Evolutionary conservation across 1,139 yeast genomes (phyloP).

Genomic region (Kurtzmaniella natalensis): DNA sequence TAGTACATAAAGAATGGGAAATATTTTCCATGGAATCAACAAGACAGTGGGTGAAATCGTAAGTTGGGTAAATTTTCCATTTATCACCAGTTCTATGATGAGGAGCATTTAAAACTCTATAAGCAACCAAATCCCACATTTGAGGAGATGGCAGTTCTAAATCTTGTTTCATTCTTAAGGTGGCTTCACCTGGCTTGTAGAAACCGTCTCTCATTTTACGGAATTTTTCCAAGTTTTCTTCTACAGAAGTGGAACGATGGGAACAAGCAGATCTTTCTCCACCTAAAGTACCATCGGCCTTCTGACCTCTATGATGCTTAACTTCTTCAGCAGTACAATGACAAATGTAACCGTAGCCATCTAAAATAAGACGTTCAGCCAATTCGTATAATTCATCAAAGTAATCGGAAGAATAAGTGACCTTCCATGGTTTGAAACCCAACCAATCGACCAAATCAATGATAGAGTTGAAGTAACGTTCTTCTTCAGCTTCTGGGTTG

Average conservation of each 20-base stretch:
- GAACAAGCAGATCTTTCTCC: slow-evolving; percentile 84
- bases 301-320: slow-evolving; percentile 83
- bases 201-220: slow-evolving; percentile 88
- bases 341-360: slow-evolving; percentile 83
- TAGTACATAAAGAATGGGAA: slow-evolving; percentile 91
- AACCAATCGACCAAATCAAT: slow-evolving; percentile 85
- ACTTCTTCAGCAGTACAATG: slow-evolving; percentile 93
- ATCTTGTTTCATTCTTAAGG: slow-evolving; percentile 96
- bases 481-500: slow-evolving; percentile 98
- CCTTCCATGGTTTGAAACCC: slow-evolving; percentile 88
- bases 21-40: slow-evolving; percentile 97
- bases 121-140: slow-evolving; percentile 99
- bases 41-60: slow-evolving; percentile 97
- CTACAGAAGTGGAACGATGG: slow-evolving; percentile 66
- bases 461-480: slow-evolving; percentile 80
- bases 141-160: slow-evolving; percentile 90
- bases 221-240: slow-evolving; percentile 74
- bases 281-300: slow-evolving; percentile 88
- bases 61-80: slow-evolving; percentile 98
- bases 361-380: slow-evolving; percentile 72
- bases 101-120: slow-evolving; percentile 85
- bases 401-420: slow-evolving; percentile 95
- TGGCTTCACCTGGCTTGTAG: slow-evolving; percentile 87
- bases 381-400: slow-evolving; percentile 82
- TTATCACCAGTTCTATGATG: slow-evolving; percentile 96